A percentile compares a stretch with the other conserved stretches of the same genome.
phyloP scores from a whole-genome alignment of 805 yeast species.

The Pichia gijzeniarum region DNA sequence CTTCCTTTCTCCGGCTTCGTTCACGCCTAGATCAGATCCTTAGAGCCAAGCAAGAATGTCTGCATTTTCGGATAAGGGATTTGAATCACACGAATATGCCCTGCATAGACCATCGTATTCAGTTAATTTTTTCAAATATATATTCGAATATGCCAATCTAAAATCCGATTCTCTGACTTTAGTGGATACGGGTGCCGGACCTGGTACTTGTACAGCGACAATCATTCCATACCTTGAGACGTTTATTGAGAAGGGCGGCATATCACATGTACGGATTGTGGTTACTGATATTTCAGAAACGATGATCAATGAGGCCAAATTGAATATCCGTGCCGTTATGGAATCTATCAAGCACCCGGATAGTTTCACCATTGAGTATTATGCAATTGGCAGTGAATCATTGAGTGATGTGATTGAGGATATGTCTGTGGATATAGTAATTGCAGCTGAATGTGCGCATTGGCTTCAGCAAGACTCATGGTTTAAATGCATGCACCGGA shows the following conservation, averaged over 20 bases:
- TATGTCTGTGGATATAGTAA: slow-evolving; percentile 48
- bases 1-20: too few species aligned
- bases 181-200: slow-evolving; percentile 54
- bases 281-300: slow-evolving; percentile 43
- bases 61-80: slow-evolving; percentile 48
- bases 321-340: slow-evolving; percentile 6
- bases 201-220: slow-evolving; percentile 46
- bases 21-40: too few species aligned
- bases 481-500: slow-evolving; percentile 29
- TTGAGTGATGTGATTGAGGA: slow-evolving; percentile 16
- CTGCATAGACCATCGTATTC: slow-evolving; percentile 67
- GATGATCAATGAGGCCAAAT: slow-evolving; percentile 41
- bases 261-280: slow-evolving; percentile 23
- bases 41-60: slow-evolving; percentile 39
- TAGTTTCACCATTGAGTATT: slow-evolving; percentile 6
- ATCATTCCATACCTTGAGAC: slow-evolving; percentile 30
- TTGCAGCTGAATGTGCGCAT: slow-evolving; percentile 84
- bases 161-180: slow-evolving; percentile 4
- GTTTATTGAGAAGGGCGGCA: neutral
- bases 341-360: neutral
- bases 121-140: slow-evolving; percentile 35
- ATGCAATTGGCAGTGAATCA: slow-evolving; percentile 21
- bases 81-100: slow-evolving; percentile 47
- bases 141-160: slow-evolving; percentile 20
- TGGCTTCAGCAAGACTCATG: slow-evolving; percentile 47